Conservation (phyloP, 2,329 filamentous ascomycete species). For the Sporothrix sp. region DNA sequence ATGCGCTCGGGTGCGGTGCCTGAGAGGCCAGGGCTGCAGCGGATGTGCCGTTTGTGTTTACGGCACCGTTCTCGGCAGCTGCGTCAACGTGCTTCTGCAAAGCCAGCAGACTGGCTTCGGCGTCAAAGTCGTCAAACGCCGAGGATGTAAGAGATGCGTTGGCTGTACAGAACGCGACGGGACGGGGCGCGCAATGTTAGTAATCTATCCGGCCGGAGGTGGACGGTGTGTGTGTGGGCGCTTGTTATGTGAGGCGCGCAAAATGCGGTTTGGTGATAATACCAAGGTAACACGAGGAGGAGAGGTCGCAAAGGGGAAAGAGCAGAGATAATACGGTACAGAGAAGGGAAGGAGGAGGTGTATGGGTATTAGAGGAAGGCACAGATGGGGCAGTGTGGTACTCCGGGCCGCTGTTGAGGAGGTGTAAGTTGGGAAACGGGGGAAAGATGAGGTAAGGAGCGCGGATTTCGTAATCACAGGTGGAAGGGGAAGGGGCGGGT, state of each 20-base stretch:
- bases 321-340: not conserved
- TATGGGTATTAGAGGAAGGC: slow-evolving; percentile 1
- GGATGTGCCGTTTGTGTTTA: not conserved
- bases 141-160: too few relatives aligned
- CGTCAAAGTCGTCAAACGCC: not conserved
- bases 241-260: too few relatives aligned
- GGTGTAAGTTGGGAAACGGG: slow-evolving; percentile 14
- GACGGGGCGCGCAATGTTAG: too few relatives aligned
- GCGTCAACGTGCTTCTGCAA: slow-evolving; percentile 16
- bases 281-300: not conserved
- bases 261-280: too few relatives aligned
- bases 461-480: slow-evolving; percentile 19
- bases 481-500: slow-evolving; percentile 8
- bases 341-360: not conserved
- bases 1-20: too few relatives aligned
- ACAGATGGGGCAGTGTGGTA: slow-evolving; percentile 5
- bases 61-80: slow-evolving; percentile 4
- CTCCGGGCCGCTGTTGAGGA: not conserved
- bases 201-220: too few relatives aligned
- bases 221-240: too few relatives aligned
- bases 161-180: too few relatives aligned
- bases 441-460: slow-evolving; percentile 18
- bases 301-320: not conserved
- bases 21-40: not conserved
- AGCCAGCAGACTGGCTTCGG: slow-evolving; percentile 13